phyloP scores from a whole-genome alignment of 306 rosid genomes.

The Cucurbita moschata region DNA sequence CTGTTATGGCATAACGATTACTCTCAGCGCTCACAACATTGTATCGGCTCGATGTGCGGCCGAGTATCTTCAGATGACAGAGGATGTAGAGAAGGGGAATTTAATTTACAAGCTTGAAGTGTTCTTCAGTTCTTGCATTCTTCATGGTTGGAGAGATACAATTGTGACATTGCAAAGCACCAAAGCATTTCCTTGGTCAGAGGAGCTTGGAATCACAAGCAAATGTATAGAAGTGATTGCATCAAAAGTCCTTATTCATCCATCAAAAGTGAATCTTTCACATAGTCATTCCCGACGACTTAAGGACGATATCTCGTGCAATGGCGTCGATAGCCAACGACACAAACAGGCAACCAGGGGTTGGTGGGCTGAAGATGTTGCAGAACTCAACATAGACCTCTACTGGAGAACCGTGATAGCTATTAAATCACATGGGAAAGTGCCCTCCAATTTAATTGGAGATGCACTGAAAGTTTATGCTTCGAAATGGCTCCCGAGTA shows the following conservation, averaged over 20 bases:
- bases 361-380: conserved; percentile 97
- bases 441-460: conserved; percentile 56
- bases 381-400: conserved; percentile 83
- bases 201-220: conserved; percentile 66
- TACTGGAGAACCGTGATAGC: conserved; percentile 91
- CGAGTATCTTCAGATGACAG: conserved; percentile 86
- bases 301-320: conserved; percentile 62
- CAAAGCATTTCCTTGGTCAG: conserved; percentile 66
- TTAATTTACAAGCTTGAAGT: conserved; percentile 68
- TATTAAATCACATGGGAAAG: conserved; percentile 62
- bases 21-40: conserved; percentile 86
- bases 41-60: conserved; percentile 78
- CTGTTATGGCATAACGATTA: conserved; percentile 83
- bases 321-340: conserved; percentile 49
- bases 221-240: conserved; percentile 76
- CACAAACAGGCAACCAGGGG: conserved; percentile 45
- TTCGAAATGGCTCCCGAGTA: conserved; percentile 61
- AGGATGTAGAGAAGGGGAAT: conserved; percentile 92
- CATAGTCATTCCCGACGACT: conserved; percentile 63
- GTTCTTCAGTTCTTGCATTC: conserved; percentile 81
- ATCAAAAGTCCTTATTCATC: conserved; percentile 53
- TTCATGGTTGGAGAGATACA: conserved; percentile 87
- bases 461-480: conserved; percentile 89
- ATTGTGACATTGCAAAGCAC: conserved; percentile 80
- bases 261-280: conserved; percentile 63